phyloP scores from a whole-genome alignment of 1,139 yeast species.

The Taphrina deformans region DNA sequence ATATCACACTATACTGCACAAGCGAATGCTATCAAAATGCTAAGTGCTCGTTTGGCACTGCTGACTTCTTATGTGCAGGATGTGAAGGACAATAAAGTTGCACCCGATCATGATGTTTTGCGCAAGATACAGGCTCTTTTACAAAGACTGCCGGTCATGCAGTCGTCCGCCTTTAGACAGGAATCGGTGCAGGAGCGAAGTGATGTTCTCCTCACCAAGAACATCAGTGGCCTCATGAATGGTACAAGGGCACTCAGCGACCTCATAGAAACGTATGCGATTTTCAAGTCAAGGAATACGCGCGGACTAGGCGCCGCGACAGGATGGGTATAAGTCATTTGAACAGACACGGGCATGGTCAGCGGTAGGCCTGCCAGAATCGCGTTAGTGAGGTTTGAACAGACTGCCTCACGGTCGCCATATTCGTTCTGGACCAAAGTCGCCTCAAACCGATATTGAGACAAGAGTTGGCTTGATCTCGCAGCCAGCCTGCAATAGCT shows the following conservation, averaged over 20 bases:
- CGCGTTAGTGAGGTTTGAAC: too few species aligned
- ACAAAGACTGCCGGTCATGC: conserved; percentile 18
- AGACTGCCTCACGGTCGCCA: too few species aligned
- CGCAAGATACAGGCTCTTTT: conserved; percentile 11
- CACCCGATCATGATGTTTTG: background rate
- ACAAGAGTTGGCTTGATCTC: too few species aligned
- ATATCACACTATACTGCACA: conserved; percentile 4
- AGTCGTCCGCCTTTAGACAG: background rate
- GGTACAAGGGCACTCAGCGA: conserved; percentile 7
- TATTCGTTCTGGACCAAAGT: too few species aligned
- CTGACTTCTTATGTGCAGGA: conserved; percentile 11
- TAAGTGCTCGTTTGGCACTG: background rate
- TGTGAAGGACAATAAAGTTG: background rate
- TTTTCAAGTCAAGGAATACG: background rate
- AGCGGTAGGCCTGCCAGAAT: too few species aligned
- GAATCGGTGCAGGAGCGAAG: background rate
- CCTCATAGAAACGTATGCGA: conserved; percentile 5
- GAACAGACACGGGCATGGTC: too few species aligned
- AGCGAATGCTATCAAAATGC: conserved; percentile 20
- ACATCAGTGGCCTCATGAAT: conserved; percentile 1
- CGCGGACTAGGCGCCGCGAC: background rate
- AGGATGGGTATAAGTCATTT: background rate
- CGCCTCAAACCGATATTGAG: too few species aligned
- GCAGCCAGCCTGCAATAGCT: too few species aligned
- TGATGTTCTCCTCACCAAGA: conserved; percentile 8